Evolutionary conservation across 176 grass and related monocot genomes (phyloP), one percentile per base, ranked within the genome.

Genomic region (Stipa capillata): DNA sequence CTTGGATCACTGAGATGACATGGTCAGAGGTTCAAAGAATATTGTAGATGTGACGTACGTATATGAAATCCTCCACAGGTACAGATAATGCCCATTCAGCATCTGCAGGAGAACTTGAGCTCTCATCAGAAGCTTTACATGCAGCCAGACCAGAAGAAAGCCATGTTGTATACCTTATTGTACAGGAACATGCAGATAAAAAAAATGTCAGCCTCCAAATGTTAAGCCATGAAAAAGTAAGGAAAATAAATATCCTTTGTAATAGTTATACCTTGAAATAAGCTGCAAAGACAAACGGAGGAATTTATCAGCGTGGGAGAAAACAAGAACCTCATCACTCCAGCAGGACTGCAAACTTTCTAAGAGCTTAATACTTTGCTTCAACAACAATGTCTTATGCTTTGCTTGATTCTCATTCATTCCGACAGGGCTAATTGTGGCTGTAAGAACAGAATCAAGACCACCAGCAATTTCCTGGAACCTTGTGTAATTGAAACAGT

Each of bases 381-480:
- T 99, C 81, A 99, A 82, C 52, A 94, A 45, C 41, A 89, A 47
- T 9, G 42, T 73, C 56, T 79, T 74, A 7, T 7, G 76, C 48
- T 87, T 91, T 29, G 25, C 62, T 91, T 91, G 74, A 81, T 64
- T 76, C 5, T 67, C 75, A 31, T 81, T 78, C 8, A 34, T 79
- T 81, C 86, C 90, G 8, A 83, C 76, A 62, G 87, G 86, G 48
- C 55, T 89, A 89, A 99, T 81, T 35, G 74, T 69, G 36, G 61
- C 56, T 21, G 83, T 91, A 65, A 99, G 83, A 2, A 71, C 69
- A 85, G 92, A 90, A 87, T 99, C 96, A 78, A 99, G 84, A 74
- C 81, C 84, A 79, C 96, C 92, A 63, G 96, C 96, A 91, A 99
- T 95, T 83, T 95, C 96, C 88, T 99, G 96, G 90, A 99, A 99